These are phyloP conservation scores for Alternaria ventricosa DNA, from an alignment of 2,329 filamentous ascomycete species.

Conservation along the genomic window DNA sequence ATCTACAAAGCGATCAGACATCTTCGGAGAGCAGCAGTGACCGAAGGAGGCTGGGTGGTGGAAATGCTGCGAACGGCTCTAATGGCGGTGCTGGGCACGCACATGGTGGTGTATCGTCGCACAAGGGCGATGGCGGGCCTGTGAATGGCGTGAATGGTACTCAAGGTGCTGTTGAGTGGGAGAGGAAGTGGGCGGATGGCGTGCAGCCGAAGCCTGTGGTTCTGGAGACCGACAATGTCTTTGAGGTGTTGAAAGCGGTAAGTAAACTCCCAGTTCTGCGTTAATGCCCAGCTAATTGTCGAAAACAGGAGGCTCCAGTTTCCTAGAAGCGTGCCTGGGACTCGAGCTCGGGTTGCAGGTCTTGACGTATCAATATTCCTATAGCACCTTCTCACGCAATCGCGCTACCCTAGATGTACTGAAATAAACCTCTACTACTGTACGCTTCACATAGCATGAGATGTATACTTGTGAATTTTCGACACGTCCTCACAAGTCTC, in stretches of 20 bases:
- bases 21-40: neutral
- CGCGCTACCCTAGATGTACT: neutral
- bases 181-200: conserved; percentile 20
- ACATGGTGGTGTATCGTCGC: conserved; percentile 1
- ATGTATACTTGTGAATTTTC: no score
- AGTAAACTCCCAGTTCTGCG: no score
- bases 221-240: conserved; percentile 7
- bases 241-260: conserved; percentile 15
- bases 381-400: neutral
- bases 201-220: conserved; percentile 7
- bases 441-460: no score
- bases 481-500: neutral
- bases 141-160: conserved; percentile 11
- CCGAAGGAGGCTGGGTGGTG: neutral
- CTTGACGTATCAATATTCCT: neutral
- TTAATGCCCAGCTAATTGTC: no score
- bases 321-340: conserved; percentile 2
- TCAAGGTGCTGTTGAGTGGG: conserved; percentile 14
- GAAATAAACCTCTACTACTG: no score
- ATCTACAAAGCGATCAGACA: conserved; percentile 10
- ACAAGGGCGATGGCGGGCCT: neutral
- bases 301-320: conserved; percentile 10
- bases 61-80: neutral
- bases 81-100: neutral
- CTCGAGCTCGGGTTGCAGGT: neutral